Evolutionary conservation across 257 asterid species (phyloP), one percentile per base, ranked within the genome.

Genomic region (Mentha longifolia): DNA sequence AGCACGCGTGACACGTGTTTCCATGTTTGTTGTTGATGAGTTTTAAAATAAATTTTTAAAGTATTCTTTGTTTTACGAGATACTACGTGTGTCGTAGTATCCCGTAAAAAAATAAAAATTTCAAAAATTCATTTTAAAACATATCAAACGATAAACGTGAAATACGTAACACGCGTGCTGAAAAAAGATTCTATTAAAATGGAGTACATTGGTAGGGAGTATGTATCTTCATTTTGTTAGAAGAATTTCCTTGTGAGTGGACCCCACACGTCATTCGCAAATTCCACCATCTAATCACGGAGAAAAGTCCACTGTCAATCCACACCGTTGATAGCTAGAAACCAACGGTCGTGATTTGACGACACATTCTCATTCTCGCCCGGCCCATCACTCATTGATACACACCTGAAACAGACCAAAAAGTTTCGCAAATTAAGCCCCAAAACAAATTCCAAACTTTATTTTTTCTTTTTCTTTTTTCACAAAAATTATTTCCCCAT

Each of bases 221-320:
- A n/a, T n/a, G n/a, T n/a, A n/a, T 42, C 47, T 42, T 33, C 3
- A 1, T 1, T 42, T 42, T 42, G 47, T 3, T 9, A 12, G 47
- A 42, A 0, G 47, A 42, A 42, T 42, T 42, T 12, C n/a, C 45
- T 9, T 39, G 11, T 39, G 45, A 39, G 11, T 10, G 47, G 47
- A 37, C 50, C 73, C 75, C 74, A 65, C 74, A 42, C 74, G 64
- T 47, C 60, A 47, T 71, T 71, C 50, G 35, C 74, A 37, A n/a
- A 56, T 17, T 13, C 8, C 57, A 17, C 28, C 55, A 5, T 15
- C 20, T 74, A 47, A 63, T 51, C 28, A 51, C 22, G 22, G 1
- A 17, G 4, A 17, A 17, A n/a, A 17, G 13, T 51, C 28, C 0
- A 51, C 11, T 7, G n/a, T 51, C 57, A 51, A 17, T 51, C 57